A percentile compares a stretch with the other conserved stretches of the same genome.
Conservation (phyloP, 2,329 filamentous ascomycete species). For the Rhynchosporium agropyri region DNA sequence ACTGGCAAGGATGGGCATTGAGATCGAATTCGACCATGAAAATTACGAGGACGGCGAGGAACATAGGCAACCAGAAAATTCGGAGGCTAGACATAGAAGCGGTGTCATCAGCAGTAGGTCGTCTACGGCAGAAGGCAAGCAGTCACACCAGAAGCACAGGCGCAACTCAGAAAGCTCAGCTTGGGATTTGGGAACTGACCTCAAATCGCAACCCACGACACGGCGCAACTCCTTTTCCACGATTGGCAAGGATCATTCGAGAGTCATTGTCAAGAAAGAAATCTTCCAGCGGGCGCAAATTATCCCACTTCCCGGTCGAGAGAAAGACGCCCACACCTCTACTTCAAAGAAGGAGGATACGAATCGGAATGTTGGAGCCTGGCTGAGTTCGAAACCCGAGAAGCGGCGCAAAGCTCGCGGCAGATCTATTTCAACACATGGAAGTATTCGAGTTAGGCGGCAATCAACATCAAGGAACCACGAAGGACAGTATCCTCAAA, state of each 20-base stretch:
- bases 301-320: not conserved
- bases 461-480: conserved; percentile 25
- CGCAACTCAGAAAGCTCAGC: conserved; percentile 42
- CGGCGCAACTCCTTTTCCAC: conserved; percentile 37
- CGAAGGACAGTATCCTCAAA: conserved; percentile 14
- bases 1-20: conserved; percentile 70
- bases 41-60: conserved; percentile 24
- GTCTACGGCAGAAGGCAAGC: conserved; percentile 26
- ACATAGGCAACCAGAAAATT: conserved; percentile 27
- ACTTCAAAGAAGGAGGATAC: conserved; percentile 21
- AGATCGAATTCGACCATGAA: conserved; percentile 61
- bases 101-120: conserved; percentile 24
- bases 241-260: conserved; percentile 18
- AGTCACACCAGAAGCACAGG: conserved; percentile 28
- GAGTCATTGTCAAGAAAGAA: conserved; percentile 18
- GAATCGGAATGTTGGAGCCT: conserved; percentile 33
- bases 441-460: conserved; percentile 36
- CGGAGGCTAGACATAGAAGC: conserved; percentile 12
- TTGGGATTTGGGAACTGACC: conserved; percentile 35
- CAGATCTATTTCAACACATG: conserved; percentile 38
- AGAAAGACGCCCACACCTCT: not conserved
- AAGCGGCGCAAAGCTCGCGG: conserved; percentile 27
- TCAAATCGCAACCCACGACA: conserved; percentile 18
- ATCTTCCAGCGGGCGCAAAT: conserved; percentile 24
- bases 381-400: conserved; percentile 32